Conservation (phyloP, 345 rosid species). For the Eucalyptus sp. region DNA sequence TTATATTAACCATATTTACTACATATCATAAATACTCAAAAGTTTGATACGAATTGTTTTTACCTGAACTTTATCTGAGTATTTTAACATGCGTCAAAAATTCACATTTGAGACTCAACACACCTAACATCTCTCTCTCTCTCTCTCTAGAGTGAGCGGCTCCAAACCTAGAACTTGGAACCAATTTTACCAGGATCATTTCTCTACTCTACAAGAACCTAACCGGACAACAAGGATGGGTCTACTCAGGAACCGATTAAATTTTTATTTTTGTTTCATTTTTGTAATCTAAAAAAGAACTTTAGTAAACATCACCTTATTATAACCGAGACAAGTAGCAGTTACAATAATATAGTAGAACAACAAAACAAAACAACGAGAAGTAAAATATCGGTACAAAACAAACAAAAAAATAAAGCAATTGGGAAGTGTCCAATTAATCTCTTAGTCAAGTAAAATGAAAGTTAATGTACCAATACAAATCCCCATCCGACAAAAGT, state of each 20-base stretch:
- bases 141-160: neutral
- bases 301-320: neutral
- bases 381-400: neutral
- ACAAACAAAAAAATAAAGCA: neutral
- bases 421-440: neutral
- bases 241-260: neutral
- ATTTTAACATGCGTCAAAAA: neutral
- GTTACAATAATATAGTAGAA: too few relatives aligned
- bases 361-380: neutral
- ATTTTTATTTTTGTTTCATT: neutral
- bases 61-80: neutral
- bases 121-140: neutral
- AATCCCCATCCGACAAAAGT: neutral
- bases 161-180: neutral
- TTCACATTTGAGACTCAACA: neutral
- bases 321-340: neutral
- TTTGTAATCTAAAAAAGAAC: neutral
- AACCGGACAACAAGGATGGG: neutral
- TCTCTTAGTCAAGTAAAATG: neutral
- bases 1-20: neutral
- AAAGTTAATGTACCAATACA: neutral
- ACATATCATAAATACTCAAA: neutral
- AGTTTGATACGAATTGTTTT: neutral
- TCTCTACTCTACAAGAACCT: too few relatives aligned
- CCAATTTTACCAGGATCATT: too few relatives aligned